These are phyloP conservation scores for Acrocalymma vagum DNA, from an alignment of 2,329 filamentous ascomycete species.

Conservation along the genomic window DNA sequence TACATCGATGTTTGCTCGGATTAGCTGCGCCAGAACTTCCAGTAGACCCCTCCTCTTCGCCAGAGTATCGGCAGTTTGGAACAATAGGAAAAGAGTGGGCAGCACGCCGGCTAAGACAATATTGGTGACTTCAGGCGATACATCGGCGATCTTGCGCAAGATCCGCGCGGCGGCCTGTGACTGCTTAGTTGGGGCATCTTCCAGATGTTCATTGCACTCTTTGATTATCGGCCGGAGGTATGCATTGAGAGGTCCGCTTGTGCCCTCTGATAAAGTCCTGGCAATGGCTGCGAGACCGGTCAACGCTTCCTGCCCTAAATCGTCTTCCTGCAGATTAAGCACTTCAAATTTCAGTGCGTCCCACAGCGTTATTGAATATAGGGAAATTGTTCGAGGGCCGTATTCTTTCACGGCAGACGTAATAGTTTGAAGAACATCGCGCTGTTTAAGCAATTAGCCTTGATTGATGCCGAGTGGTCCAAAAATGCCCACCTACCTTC, in stretches of 20 bases:
- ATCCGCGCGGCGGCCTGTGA: constrained; percentile 71
- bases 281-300: constrained; percentile 64
- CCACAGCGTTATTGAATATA: constrained; percentile 72
- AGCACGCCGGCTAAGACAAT: constrained; percentile 65
- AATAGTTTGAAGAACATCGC: constrained; percentile 71
- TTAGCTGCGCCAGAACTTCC: constrained; percentile 66
- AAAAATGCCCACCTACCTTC: constrained; percentile 60
- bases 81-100: constrained; percentile 66
- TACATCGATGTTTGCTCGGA: constrained; percentile 65
- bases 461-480: neutral
- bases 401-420: constrained; percentile 68
- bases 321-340: constrained; percentile 71
- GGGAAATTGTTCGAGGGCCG: constrained; percentile 65
- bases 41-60: constrained; percentile 70
- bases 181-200: constrained; percentile 74
- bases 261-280: constrained; percentile 59
- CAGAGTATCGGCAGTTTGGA: constrained; percentile 68
- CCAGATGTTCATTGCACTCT: constrained; percentile 73
- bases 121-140: constrained; percentile 63
- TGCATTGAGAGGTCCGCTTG: constrained; percentile 57
- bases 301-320: constrained; percentile 68
- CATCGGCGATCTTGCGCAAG: constrained; percentile 63
- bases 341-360: constrained; percentile 75
- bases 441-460: constrained; percentile 45
- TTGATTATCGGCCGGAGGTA: constrained; percentile 70